Conservation (phyloP, 1,139 yeast genomes). For the Candida sp. region DNA sequence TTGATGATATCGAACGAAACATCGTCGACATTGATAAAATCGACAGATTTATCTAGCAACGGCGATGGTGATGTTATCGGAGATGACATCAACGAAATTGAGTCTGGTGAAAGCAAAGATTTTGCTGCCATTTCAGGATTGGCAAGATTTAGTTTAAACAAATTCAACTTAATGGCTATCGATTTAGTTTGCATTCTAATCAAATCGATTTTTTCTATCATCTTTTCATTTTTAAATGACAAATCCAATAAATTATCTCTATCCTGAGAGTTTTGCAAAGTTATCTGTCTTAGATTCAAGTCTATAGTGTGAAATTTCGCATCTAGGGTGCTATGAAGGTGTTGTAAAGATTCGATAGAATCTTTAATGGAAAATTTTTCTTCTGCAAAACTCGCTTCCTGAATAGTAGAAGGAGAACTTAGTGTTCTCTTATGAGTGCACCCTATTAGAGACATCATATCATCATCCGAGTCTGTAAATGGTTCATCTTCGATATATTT, state of each 20-base stretch:
- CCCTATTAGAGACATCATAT: slow-evolving; percentile 5
- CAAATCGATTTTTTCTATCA: not conserved
- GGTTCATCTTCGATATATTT: not conserved
- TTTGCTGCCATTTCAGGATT: not conserved
- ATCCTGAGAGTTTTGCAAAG: slow-evolving; percentile 1
- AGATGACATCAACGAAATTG: not conserved
- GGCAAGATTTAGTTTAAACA: not conserved
- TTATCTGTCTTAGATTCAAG: not conserved
- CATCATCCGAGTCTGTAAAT: slow-evolving; percentile 6
- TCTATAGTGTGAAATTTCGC: slow-evolving; percentile 4
- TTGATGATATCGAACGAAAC: not conserved
- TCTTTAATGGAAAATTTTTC: slow-evolving; percentile 1
- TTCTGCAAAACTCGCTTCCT: slow-evolving; percentile 1
- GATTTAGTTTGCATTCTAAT: not conserved
- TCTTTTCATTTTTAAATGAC: not conserved
- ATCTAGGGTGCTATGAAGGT: slow-evolving; percentile 3
- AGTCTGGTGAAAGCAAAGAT: not conserved
- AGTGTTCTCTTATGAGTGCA: slow-evolving; percentile 2
- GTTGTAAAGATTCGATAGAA: not conserved
- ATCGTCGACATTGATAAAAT: not conserved
- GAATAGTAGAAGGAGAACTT: slow-evolving; percentile 4
- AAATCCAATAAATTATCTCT: not conserved
- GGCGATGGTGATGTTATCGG: not conserved
- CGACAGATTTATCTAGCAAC: not conserved
- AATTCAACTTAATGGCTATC: not conserved